Evolutionary conservation across 352 stramenopile genomes (phyloP), one percentile per base, ranked within the genome.

Genomic region (Plasmopara muralis): DNA sequence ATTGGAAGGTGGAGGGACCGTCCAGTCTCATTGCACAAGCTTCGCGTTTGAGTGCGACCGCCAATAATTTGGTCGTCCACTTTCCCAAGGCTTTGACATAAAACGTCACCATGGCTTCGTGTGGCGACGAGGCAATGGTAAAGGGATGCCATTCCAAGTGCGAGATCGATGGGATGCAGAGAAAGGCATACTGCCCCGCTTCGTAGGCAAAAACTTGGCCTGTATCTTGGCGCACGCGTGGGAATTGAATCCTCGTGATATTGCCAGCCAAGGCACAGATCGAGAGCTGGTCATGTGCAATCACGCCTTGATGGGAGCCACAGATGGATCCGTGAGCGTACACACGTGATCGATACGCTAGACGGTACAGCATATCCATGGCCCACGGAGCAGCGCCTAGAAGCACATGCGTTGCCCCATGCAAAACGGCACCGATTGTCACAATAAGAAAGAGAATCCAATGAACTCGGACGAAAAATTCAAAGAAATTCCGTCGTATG

Each of bases 141-240:
- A 95, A 95, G n/a, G 87, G 87, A 70, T 96, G 87, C 85, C 87
- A 96, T 61, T 95, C 63, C 0, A 84, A 59, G 9, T 60, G 13
- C 7, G 68, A 83, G 48, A 96, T 62, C 0, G 57, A 50, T 0
- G 83, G 83, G n/a, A 96, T 57, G 53, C 86, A 89, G 25, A 96
- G 42, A 53, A 93, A 93, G 0, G 72, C 75, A 60, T 95, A 95
- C 53, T 88, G 74, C 0, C 73, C 73, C n/a, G 70, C 60, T 50
- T 72, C 40, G 28, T 75, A 80, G 1, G 47, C 40, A 43, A 82
- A 82, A 1, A 33, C 57, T 20, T 71, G 55, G 30, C 57, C 55
- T 20, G 56, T 77, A n/a, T 80, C 67, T 41, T 57, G 53, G 18
- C 54, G 62, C 30, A 72, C 57, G 18, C 62, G 64, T 9, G 66